Conservation (phyloP, 805 yeast genomes). For the Yarrowia sp. region DNA sequence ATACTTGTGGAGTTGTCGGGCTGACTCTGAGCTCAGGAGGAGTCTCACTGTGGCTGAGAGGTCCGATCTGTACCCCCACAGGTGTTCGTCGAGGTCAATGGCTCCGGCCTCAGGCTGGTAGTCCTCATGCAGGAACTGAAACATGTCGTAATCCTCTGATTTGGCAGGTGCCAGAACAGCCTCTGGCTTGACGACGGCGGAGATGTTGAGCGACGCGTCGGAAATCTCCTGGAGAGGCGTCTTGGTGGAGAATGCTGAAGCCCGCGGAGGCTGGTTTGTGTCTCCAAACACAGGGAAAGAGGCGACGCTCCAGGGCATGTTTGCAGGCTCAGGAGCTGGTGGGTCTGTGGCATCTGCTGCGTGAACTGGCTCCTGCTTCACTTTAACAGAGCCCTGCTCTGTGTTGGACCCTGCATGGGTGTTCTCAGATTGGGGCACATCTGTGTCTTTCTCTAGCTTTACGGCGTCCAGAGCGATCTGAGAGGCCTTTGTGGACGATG, state of each 20-base stretch:
- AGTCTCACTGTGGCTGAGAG: background rate
- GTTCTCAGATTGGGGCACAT: background rate
- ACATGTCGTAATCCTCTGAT: background rate
- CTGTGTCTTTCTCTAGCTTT: background rate
- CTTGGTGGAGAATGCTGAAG: background rate
- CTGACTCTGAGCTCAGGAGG: conserved; percentile 3
- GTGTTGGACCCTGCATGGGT: background rate
- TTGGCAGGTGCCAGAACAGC: background rate
- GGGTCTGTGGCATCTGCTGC: too few relatives aligned
- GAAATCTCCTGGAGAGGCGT: conserved; percentile 10
- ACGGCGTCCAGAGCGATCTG: background rate
- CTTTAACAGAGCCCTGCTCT: background rate
- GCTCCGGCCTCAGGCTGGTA: background rate
- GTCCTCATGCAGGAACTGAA: conserved; percentile 9
- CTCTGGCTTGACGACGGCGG: background rate
- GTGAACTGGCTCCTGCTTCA: background rate
- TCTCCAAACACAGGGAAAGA: conserved; percentile 22
- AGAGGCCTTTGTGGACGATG: background rate
- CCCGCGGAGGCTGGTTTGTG: background rate
- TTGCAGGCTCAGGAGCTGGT: background rate
- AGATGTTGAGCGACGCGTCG: background rate
- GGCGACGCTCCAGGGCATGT: conserved; percentile 17
- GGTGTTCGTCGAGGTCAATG: background rate
- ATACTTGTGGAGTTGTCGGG: background rate
- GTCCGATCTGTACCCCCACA: background rate